phyloP scores from a whole-genome alignment of 257 asterid genomes.

The Vinca minor region DNA sequence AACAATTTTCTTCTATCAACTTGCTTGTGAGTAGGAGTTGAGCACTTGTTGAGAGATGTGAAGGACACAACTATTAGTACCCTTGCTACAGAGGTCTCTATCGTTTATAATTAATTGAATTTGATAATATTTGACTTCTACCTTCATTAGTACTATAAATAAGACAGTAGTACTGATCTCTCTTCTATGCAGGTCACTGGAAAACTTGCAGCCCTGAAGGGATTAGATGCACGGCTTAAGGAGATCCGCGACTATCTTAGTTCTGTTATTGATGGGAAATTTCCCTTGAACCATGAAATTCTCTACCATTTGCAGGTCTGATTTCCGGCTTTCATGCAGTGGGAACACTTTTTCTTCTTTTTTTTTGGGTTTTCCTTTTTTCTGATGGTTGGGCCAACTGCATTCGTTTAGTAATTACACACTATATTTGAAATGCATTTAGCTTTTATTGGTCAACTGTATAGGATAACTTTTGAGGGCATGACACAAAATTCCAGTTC shows the following conservation, averaged over 20 bases:
- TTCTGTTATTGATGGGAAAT: conserved; percentile 77
- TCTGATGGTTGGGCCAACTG: too few relatives aligned
- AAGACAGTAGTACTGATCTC: background rate
- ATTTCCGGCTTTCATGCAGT: background rate
- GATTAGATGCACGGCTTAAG: conserved; percentile 83
- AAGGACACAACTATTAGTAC: conserved; percentile 93
- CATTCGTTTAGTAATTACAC: background rate
- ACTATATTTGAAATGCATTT: background rate
- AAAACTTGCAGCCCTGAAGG: conserved; percentile 87
- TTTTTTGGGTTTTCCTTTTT: background rate
- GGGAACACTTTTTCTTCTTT: too few relatives aligned
- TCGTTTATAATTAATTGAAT: background rate
- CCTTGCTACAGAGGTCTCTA: conserved; percentile 83
- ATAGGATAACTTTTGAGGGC: background rate
- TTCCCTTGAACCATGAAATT: conserved; percentile 91
- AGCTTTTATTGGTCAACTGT: background rate
- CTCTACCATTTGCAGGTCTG: conserved; percentile 89
- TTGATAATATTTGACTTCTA: background rate
- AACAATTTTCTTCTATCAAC: background rate
- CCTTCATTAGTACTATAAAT: background rate
- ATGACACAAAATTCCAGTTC: background rate
- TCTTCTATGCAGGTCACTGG: conserved; percentile 63
- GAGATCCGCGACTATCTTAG: conserved; percentile 81
- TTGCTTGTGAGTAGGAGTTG: conserved; percentile 58
- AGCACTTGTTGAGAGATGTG: conserved; percentile 89